Evolutionary conservation across 2,329 filamentous ascomycete genomes (phyloP).

Genomic region (Teratosphaeria viscida): DNA sequence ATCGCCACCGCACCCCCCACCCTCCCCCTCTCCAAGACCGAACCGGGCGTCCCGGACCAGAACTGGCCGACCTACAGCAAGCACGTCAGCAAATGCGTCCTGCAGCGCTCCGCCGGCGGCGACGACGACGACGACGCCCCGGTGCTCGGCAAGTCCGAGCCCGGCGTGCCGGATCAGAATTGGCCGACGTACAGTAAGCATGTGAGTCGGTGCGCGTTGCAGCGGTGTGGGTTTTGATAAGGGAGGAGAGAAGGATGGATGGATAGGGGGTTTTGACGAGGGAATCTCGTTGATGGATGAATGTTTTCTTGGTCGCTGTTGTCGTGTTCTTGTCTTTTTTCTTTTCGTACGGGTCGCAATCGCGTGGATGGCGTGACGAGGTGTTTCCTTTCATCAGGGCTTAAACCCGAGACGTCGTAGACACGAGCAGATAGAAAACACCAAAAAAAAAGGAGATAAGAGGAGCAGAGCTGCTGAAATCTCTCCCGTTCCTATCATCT

Average conservation of each 20-base stretch:
- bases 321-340: background rate
- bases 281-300: too few species aligned
- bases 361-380: background rate
- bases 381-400: background rate
- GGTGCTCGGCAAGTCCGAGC: background rate
- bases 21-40: background rate
- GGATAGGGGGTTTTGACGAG: too few species aligned
- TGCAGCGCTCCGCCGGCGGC: background rate
- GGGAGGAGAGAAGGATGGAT: too few species aligned
- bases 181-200: background rate
- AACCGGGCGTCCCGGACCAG: background rate
- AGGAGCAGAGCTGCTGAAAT: background rate
- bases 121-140: background rate
- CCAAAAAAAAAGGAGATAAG: background rate
- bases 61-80: background rate
- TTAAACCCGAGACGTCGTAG: too few species aligned
- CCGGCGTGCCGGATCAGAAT: background rate
- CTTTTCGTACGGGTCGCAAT: background rate
- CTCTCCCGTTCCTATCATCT: background rate
- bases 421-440: too few species aligned
- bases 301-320: background rate
- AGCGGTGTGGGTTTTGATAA: background rate
- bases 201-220: background rate
- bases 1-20: background rate
- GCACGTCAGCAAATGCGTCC: background rate